These are phyloP conservation scores for Colletotrichum spaethianum DNA, from an alignment of 2,329 filamentous ascomycete genomes.

Conservation along the genomic window DNA sequence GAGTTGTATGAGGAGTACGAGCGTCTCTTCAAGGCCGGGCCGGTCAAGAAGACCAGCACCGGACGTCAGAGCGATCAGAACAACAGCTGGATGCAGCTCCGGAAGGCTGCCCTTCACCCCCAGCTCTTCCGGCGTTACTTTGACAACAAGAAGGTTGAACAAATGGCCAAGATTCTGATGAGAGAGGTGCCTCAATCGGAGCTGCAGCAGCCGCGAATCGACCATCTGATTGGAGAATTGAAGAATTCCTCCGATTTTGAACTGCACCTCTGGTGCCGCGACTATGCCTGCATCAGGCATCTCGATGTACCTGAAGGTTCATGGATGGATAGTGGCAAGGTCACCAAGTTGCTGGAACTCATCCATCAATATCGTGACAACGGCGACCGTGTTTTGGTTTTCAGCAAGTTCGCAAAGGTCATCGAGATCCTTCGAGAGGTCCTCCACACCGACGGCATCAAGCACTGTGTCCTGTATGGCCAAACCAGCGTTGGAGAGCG, in stretches of 20 bases:
- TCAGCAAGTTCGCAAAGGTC: constrained; percentile 93
- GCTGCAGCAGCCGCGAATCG: constrained; percentile 65
- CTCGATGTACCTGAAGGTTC: constrained; percentile 69
- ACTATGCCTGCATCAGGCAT: constrained; percentile 67
- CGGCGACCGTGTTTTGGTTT: constrained; percentile 90
- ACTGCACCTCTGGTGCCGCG: constrained; percentile 75
- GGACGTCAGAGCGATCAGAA: constrained; percentile 69
- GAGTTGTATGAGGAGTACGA: constrained; percentile 79
- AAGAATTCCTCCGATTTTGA: constrained; percentile 74
- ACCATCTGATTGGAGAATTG: constrained; percentile 69
- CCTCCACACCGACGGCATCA: constrained; percentile 78
- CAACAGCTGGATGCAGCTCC: constrained; percentile 89
- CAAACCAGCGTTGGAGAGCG: constrained; percentile 85
- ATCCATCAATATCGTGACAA: constrained; percentile 81
- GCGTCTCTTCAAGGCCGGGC: constrained; percentile 75
- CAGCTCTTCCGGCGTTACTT: constrained; percentile 89
- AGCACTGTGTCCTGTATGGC: constrained; percentile 90
- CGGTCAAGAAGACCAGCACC: constrained; percentile 65
- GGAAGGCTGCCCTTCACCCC: constrained; percentile 93
- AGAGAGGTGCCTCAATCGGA: constrained; percentile 73
- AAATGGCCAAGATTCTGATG: constrained; percentile 84
- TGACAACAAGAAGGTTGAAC: constrained; percentile 78
- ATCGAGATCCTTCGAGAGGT: constrained; percentile 92
- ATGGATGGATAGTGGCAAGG: constrained; percentile 82
- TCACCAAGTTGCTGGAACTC: constrained; percentile 83